A percentile compares a stretch with the other conserved stretches of the same genome.
phyloP scores from a whole-genome alignment of 1,139 yeast species.

The Pichia kudriavzevii region DNA sequence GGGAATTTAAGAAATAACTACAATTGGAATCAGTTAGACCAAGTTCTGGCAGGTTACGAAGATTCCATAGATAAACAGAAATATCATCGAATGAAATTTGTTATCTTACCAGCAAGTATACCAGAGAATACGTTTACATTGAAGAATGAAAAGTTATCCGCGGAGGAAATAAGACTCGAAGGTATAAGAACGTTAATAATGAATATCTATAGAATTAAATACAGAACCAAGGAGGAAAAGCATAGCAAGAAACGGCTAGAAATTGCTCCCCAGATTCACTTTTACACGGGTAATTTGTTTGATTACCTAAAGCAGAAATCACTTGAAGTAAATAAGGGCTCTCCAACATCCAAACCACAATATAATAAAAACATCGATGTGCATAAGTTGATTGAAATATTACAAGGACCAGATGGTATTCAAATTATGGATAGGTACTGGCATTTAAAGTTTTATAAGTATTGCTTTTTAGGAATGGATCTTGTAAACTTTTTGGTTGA shows the following conservation, averaged over 20 bases:
- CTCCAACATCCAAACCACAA: conserved; percentile 27
- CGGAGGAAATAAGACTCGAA: conserved; percentile 82
- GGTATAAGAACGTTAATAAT: conserved; percentile 72
- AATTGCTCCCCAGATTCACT: conserved; percentile 65
- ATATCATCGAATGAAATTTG: conserved; percentile 70
- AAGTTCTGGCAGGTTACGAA: conserved; percentile 80
- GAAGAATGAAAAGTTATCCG: conserved; percentile 53
- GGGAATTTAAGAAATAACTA: conserved; percentile 42
- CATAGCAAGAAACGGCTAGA: conserved; percentile 36
- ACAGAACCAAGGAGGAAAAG: conserved; percentile 38
- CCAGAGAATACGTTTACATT: conserved; percentile 46
- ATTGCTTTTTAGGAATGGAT: conserved; percentile 81
- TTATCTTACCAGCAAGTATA: conserved; percentile 66
- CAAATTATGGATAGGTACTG: conserved; percentile 73
- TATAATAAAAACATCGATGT: conserved; percentile 37
- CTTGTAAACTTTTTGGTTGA: conserved; percentile 79
- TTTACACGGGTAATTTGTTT: conserved; percentile 81
- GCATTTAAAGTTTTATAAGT: conserved; percentile 77
- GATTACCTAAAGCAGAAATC: conserved; percentile 44
- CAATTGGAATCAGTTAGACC: conserved; percentile 93
- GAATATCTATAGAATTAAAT: conserved; percentile 54
- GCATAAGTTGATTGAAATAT: conserved; percentile 49
- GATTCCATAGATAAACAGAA: conserved; percentile 54
- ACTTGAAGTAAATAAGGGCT: conserved; percentile 23
- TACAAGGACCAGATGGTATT: conserved; percentile 57